phyloP scores from a whole-genome alignment of 768 basidiomycete genomes.

The Cystofilobasidium ferigula region DNA sequence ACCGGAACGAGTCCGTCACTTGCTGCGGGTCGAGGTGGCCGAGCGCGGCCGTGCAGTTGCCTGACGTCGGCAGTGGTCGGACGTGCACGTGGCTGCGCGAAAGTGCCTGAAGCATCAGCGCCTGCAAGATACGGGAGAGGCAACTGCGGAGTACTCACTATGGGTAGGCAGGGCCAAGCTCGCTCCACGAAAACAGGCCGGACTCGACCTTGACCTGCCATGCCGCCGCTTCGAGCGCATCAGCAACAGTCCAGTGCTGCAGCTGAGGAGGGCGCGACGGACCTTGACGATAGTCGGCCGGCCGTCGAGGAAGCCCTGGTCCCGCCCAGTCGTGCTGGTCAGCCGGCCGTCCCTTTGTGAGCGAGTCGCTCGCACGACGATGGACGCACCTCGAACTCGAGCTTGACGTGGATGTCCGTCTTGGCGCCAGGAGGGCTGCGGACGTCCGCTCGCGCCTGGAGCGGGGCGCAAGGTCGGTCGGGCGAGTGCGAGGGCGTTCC shows the following conservation, averaged over 20 bases:
- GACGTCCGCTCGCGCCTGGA: not conserved
- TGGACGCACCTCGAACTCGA: slow-evolving; percentile 12
- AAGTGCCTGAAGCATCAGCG: too few species aligned
- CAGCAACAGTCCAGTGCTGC: too few species aligned
- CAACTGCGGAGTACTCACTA: not conserved
- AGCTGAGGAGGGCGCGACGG: not conserved
- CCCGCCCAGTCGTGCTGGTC: not conserved
- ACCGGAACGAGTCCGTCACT: not conserved
- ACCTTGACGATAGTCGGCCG: not conserved
- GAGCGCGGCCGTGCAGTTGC: too few species aligned
- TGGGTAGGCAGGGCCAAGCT: not conserved
- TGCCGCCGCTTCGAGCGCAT: not conserved
- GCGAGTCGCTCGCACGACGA: too few species aligned
- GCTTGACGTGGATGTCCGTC: not conserved
- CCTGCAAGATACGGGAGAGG: too few species aligned
- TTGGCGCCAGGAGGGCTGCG: not conserved
- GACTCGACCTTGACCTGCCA: slow-evolving; percentile 5
- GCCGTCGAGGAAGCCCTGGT: not conserved
- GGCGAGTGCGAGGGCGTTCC: too few species aligned
- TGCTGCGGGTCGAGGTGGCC: too few species aligned
- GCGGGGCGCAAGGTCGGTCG: too few species aligned
- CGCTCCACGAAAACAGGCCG: not conserved
- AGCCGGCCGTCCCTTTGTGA: too few species aligned
- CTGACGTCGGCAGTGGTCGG: too few species aligned
- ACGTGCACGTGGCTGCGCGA: too few species aligned